Evolutionary conservation across 345 rosid genomes (phyloP).

Genomic region (Isatis tinctoria): DNA sequence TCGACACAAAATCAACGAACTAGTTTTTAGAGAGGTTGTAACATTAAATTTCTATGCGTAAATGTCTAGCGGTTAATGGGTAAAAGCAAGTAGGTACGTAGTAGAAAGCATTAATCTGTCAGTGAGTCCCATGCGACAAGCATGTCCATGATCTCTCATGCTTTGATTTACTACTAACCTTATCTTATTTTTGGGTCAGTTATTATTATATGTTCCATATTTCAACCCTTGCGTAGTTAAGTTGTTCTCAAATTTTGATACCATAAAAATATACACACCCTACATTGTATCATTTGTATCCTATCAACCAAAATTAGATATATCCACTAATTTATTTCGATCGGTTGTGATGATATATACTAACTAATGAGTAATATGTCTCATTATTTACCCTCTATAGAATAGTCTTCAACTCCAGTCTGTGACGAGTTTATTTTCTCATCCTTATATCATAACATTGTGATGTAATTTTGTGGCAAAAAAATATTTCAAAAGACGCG

Average conservation of each 20-base stretch:
- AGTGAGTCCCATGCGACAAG: slow-evolving; percentile 13
- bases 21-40: neutral
- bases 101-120: neutral
- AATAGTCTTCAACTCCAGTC: neutral
- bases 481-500: neutral
- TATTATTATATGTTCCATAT: neutral
- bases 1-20: neutral
- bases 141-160: neutral
- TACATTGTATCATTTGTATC: neutral
- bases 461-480: neutral
- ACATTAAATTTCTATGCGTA: neutral
- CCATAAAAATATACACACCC: neutral
- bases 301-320: neutral
- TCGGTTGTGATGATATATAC: slow-evolving; percentile 11
- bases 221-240: neutral
- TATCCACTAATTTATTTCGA: slow-evolving; percentile 12
- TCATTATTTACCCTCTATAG: neutral
- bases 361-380: neutral
- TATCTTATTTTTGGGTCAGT: slow-evolving; percentile 1
- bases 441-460: neutral
- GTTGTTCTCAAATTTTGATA: neutral
- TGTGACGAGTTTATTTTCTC: neutral
- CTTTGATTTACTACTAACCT: neutral
- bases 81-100: slow-evolving; percentile 6
- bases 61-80: neutral